Base-by-base conservation (phyloP, 2,329 filamentous ascomycete species). In the Xylaria sp. region DNA sequence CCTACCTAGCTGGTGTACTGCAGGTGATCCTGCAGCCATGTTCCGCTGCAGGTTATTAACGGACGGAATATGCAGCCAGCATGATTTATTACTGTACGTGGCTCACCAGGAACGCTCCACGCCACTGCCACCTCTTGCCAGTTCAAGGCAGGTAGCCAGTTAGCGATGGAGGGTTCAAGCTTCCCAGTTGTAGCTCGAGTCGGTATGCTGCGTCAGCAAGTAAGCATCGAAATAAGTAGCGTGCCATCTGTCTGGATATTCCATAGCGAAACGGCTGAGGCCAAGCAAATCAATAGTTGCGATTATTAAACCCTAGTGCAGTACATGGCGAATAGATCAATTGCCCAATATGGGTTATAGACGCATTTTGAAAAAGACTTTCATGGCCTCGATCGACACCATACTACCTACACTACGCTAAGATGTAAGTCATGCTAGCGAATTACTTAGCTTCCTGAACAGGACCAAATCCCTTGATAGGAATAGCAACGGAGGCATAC, bases 61-160 rank as follows among this genome's bases (percentile, higher is more conserved):
- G 39, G 66, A 52, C 55, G 48, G 39, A 55, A 54, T 43, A 52
- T 51, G 49, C 43, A 61, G 51, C 52, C 10, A 49, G 52, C 62
- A 64, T 61, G 13, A 64, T 46, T 64, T 62, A 62, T 62, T 68
- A 65, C 62, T 69, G 69, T 70, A 70, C 69, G 71, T 71, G 69
- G 66, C 63, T 67, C 62, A 43, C 59, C 54, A 61, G 31, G 56
- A 43, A 66, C 28, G 62, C 69, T 70, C 69, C 69, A 73, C 69
- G 69, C 58, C 6, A 48, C 58, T 41, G 57, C 60, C 64, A 56
- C 43, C 61, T 46, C 41, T 66, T 51, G 36, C 23, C 23, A 25
- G n/a, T 56, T 20, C 41, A 25, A 28, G 49, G 31, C 43, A 41
- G 23, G 41, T 41, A 43, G 60, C 60, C 56, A 61, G 39, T 51